These are phyloP conservation scores for Aristolochia contorta DNA, from an alignment of 164 flowering plant genomes.

Conservation along the genomic window DNA sequence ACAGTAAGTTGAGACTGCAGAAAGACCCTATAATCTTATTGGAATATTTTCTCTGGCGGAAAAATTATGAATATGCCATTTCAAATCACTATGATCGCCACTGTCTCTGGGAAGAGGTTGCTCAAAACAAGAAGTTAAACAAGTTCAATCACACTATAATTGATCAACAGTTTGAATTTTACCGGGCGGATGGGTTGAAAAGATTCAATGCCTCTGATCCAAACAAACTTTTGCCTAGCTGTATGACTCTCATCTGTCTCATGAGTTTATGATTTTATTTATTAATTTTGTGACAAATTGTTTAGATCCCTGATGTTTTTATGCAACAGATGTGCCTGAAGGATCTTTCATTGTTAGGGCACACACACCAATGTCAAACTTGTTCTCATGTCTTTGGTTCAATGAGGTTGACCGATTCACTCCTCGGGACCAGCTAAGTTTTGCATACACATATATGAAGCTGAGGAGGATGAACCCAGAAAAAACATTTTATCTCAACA, in stretches of 20 bases:
- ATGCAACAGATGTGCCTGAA: slow-evolving; percentile 88
- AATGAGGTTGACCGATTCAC: slow-evolving; percentile 96
- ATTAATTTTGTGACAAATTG: background rate
- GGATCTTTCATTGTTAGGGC: slow-evolving; percentile 94
- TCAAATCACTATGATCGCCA: slow-evolving; percentile 96
- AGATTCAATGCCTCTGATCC: slow-evolving; percentile 82
- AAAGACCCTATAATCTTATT: slow-evolving; percentile 74
- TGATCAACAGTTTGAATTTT: slow-evolving; percentile 85
- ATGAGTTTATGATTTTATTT: background rate
- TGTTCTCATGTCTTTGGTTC: slow-evolving; percentile 99
- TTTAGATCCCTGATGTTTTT: background rate
- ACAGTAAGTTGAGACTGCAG: slow-evolving; percentile 93
- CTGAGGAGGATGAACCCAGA: slow-evolving; percentile 70
- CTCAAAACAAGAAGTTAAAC: slow-evolving; percentile 82
- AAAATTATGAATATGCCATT: slow-evolving; percentile 81
- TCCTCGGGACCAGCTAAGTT: slow-evolving; percentile 95
- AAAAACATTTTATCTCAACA: slow-evolving; percentile 71
- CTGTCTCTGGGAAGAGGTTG: slow-evolving; percentile 97
- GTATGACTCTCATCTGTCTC: slow-evolving; percentile 31
- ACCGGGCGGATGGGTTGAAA: slow-evolving; percentile 79
- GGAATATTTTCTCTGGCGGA: slow-evolving; percentile 88
- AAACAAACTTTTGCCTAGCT: slow-evolving; percentile 75
- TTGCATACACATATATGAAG: slow-evolving; percentile 83
- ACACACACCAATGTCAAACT: slow-evolving; percentile 97
- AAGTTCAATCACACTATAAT: slow-evolving; percentile 86